Conservation (phyloP, 495 filamentous ascomycete genomes). For the Pyrenula massariospora region DNA sequence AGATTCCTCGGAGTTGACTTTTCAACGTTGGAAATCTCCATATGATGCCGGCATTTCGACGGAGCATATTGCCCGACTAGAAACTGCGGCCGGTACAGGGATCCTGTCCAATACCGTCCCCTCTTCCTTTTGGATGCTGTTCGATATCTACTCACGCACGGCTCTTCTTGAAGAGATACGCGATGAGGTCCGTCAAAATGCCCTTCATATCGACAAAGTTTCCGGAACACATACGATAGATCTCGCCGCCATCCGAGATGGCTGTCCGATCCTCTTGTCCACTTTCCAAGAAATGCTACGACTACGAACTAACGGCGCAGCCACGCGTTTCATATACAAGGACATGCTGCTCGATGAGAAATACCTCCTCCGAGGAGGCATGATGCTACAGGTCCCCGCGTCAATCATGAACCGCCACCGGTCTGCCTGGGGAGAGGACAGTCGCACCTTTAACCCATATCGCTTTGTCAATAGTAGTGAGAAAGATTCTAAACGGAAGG, state of each 20-base stretch:
- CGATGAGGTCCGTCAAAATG: slow-evolving; percentile 17
- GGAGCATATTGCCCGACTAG: slow-evolving; percentile 29
- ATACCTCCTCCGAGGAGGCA: slow-evolving; percentile 17
- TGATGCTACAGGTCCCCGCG: slow-evolving; percentile 17
- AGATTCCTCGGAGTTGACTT: slow-evolving; percentile 20
- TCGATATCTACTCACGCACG: slow-evolving; percentile 25
- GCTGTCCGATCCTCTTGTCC: slow-evolving; percentile 25
- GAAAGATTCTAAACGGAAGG: slow-evolving; percentile 1
- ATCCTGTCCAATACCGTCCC: slow-evolving; percentile 35
- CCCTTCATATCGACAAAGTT: slow-evolving; percentile 3
- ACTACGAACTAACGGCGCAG: slow-evolving; percentile 9
- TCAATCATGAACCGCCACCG: slow-evolving; percentile 8
- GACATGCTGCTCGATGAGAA: slow-evolving; percentile 20
- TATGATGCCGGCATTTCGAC: slow-evolving; percentile 18
- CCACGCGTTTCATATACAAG: slow-evolving; percentile 15
- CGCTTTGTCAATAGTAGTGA: too few relatives aligned
- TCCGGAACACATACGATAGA: slow-evolving; percentile 16
- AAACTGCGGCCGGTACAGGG: slow-evolving; percentile 23
- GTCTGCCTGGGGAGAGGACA: slow-evolving; percentile 17
- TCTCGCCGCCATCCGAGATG: slow-evolving; percentile 21
- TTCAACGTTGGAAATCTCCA: slow-evolving; percentile 17
- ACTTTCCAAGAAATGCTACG: slow-evolving; percentile 28
- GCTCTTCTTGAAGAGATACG: slow-evolving; percentile 23
- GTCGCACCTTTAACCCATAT: slow-evolving; percentile 15
- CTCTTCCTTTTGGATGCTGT: slow-evolving; percentile 32